Evolutionary conservation across 495 filamentous ascomycete species (phyloP).

Genomic region (Penicillium diatomitis): DNA sequence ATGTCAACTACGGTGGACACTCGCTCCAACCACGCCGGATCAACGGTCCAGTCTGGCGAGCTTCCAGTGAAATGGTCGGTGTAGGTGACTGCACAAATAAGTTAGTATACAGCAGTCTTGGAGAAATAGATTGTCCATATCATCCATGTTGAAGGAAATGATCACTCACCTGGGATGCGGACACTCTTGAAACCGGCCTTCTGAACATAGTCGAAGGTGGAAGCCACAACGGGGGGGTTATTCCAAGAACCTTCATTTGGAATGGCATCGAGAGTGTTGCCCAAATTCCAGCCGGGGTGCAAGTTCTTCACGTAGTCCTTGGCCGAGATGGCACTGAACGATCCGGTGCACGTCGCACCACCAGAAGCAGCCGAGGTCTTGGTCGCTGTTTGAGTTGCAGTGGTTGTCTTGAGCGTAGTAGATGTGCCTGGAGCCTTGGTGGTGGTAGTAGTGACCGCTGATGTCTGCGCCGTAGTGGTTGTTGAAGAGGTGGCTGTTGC

Average conservation of each 20-base stretch:
- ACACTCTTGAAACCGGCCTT: conserved; percentile 49
- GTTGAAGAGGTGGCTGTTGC: conserved; percentile 1
- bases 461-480: not conserved
- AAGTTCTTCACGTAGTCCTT: conserved; percentile 23
- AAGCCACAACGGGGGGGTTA: conserved; percentile 38
- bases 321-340: conserved; percentile 30
- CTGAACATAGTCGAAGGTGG: conserved; percentile 44
- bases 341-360: conserved; percentile 19
- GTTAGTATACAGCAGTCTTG: too few relatives aligned
- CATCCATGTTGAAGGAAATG: not conserved
- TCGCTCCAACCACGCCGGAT: conserved; percentile 47
- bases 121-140: not conserved
- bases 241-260: conserved; percentile 53
- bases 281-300: conserved; percentile 38
- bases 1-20: conserved; percentile 51
- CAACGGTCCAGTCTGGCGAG: conserved; percentile 45
- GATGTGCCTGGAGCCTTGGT: not conserved
- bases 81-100: conserved; percentile 40
- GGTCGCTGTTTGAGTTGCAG: not conserved
- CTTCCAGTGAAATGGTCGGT: conserved; percentile 44
- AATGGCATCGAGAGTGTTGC: conserved; percentile 50
- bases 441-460: conserved; percentile 2
- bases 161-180: conserved; percentile 43
- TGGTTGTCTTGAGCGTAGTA: conserved; percentile 5
- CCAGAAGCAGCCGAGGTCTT: conserved; percentile 1